Base-by-base conservation (phyloP, 2,329 filamentous ascomycete species). In the Ophiostoma quercus region DNA sequence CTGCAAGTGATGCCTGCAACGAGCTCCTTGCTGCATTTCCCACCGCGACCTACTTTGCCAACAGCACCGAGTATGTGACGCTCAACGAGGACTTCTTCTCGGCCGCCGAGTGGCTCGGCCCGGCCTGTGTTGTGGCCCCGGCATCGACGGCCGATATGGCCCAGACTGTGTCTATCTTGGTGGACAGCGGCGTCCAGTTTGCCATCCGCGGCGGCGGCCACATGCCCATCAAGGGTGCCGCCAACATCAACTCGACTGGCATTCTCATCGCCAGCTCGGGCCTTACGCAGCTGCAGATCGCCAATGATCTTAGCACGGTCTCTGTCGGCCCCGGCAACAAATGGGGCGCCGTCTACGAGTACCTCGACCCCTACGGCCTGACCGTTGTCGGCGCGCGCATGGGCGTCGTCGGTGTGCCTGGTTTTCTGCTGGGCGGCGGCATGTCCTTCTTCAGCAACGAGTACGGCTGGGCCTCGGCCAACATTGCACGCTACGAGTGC, bases 241-340 rank as follows among this genome's bases (percentile, higher is more conserved):
- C 51, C 51, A 57, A 14, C n/a, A 57, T 25, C n/a, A 9, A 57
- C 22, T 57, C 51, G n/a, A 57, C 7, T 2, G 2, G n/a, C 22
- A 57, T 57, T 14, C n/a, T 57, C 51, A 57, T 57, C 51, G n/a
- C 51, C 25, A 57, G 51, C 11, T 57, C 51, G 51, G 51, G 51
- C 3, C n/a, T 29, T 1, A 22, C 5, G 47, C 47, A 57, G n/a
- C 6, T 29, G n/a, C 11, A 57, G 5, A 25, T 57, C 9, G 9
- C n/a, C 8, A 8, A 25, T 25, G 22, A 25, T 25, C 22, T 57
- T 2, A 12, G 3, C 9, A 29, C 51, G 3, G 22, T 22, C 7
- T 5, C 7, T 1, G 8, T 57, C 51, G 51, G 51, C n/a, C 22
- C 22, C 2, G 51, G 9, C 2, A 57, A 57, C 2, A 57, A 57